Base-by-base conservation (phyloP, 352 stramenopile genomes). In the Phytophthora aleatoria region DNA sequence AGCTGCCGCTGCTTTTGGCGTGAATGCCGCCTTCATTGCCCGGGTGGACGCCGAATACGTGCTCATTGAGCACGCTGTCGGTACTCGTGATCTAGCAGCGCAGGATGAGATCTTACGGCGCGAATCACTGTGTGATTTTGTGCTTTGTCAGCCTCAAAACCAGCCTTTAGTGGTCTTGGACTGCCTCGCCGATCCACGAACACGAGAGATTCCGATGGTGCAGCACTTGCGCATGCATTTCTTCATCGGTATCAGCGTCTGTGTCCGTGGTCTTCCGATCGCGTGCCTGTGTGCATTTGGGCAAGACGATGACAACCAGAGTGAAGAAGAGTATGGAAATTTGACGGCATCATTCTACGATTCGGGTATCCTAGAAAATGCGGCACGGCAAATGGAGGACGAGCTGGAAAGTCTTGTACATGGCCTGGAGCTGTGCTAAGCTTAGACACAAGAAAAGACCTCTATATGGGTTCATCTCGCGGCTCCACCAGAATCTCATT, bases 401-500 rank as follows among this genome's bases (percentile, higher is more conserved):
- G 78, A 86, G 57, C 47, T 90, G 2, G 78, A 85, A 58, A 67
- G 52, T 42, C 62, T 87, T 10, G 50, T 87, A 7, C 52, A 81
- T 53, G 76, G 72, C 6, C 50, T 89, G 57, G 45, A 73, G 50
- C 45, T 85, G 41, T 68, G 51, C 33, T 77, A 66, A 50, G 47
- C 38, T 28, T n/a, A 13, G 13, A 49, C 13, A 7, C 8, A 49
- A 11, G 7, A 28, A 28, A 11, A 8, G 2, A 20, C 5, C 16
- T 59, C 43, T 86, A 90, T 44, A 89, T 90, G 26, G 81, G 81
- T 63, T 97, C 89, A 71, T 97, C 91, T 39, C 90, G 83, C 33
- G 90, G 86, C 69, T 98, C 90, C 38, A 98, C 89, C 44, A 98
- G 76, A 47, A 98, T 80, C 61, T 94, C 89, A 68, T 97, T 98